Conservation (phyloP, 208 protist species). For the Histomonas meleagridis region DNA sequence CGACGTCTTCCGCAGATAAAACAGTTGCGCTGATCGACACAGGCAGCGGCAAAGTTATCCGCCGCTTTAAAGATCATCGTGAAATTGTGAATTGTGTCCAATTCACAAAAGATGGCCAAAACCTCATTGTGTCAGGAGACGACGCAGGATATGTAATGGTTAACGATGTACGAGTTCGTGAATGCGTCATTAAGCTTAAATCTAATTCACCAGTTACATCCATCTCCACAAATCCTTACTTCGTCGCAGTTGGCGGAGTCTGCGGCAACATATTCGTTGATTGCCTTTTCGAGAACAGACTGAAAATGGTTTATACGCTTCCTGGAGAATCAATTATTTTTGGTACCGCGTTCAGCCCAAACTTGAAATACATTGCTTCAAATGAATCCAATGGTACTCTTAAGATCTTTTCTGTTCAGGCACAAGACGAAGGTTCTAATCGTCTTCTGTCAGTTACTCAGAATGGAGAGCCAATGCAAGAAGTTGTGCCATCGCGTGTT, state of each 20-base stretch:
- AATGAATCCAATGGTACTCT: not conserved
- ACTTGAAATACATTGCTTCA: not conserved
- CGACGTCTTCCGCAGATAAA: not conserved
- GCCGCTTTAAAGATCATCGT: not conserved
- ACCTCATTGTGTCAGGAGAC: not conserved
- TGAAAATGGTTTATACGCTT: not conserved
- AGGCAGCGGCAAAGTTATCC: not conserved
- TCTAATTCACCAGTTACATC: constrained; percentile 15
- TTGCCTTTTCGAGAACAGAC: not conserved
- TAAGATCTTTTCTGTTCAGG: not conserved
- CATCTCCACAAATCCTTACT: not conserved
- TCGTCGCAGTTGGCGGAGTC: not conserved
- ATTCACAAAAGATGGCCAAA: not conserved
- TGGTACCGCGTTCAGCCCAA: not conserved
- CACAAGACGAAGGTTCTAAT: too few relatives aligned
- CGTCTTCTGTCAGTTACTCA: not conserved
- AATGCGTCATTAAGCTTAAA: not conserved
- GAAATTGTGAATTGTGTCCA: not conserved
- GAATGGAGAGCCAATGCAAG: not conserved
- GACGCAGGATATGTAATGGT: not conserved
- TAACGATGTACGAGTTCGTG: not conserved
- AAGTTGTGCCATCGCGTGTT: not conserved
- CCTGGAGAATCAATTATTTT: not conserved
- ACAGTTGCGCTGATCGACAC: not conserved
- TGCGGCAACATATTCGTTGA: not conserved